Base-by-base conservation (phyloP, 441 rosid genomes). In the Gossypium gossypioides region DNA sequence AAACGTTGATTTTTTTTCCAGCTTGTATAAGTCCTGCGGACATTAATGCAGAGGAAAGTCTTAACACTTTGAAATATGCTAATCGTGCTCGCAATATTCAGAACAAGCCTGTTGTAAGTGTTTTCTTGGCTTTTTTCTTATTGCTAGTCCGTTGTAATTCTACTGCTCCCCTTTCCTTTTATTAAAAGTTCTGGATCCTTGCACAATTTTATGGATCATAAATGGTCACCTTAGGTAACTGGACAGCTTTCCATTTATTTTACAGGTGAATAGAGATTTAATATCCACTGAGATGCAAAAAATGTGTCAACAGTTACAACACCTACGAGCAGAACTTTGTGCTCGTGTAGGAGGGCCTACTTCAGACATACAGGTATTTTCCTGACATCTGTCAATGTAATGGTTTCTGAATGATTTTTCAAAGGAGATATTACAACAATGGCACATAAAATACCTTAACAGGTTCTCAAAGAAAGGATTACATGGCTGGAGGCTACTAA, bases 61-160 rank as follows among this genome's bases (percentile, higher is more conserved):
- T 87, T 9, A 86, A 84, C 78, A 86, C 89, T 16, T 84, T 87
- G 73, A 87, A 86, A 71, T 87, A 87, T 71, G 91, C 89, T 29
- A 87, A 87, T 63, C 88, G 91, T 70, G 91, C 91, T 81, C 86
- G 91, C 68, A 86, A 87, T 83, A 87, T 87, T 57, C 88, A 87
- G 79, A 87, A 87, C 74, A 87, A 86, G 81, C 89, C 84, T 57
- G 86, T 87, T 76, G 91, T 87, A 80, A 83, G 89, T 34, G 40
- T 6, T 76, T 59, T 42, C 52, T 25, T 29, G 73, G 13, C 44
- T 15, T 42, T 68, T 65, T 29, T 61, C 51, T 70, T 9, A 8
- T 61, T 22, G 13, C 52, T 71, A 25, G 0, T 9, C 44, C 16
- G 54, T 73, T 56, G 4, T 55, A 55, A 50, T 68, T 69, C 56